Base-by-base conservation (phyloP, 768 basidiomycete genomes). In the Albatrellus ellisii region DNA sequence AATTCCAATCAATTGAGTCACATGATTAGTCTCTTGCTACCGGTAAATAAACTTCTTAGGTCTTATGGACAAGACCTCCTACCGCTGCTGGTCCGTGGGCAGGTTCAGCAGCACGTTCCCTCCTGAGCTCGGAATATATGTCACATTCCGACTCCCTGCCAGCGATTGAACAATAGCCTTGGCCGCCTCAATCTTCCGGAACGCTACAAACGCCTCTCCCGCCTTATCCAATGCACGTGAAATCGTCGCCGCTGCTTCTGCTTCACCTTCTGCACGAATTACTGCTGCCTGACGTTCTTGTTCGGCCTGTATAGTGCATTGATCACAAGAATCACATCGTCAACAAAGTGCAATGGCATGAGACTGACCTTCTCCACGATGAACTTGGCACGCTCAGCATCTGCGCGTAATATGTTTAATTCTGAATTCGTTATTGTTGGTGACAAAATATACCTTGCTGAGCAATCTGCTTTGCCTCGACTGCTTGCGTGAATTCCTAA, bases 241-340 rank as follows among this genome's bases (percentile, higher is more conserved):
- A 55, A 99, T 94, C 41, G 90, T 94, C 46, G 77, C 65, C 2
- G 95, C 95, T 4, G 95, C 95, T 63, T 98, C 92, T 2, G 94
- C 95, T 67, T 99, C 94, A 41, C 95, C 95, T 60, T 99, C 94
- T 1, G 95, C 95, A 35, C 95, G 78, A 43, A 99, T 97, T 45
- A 99, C 92, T 1, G 91, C 85, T 0, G 95, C 95, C 68, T 98
- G 92, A 46, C 92, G 79, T 60, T 99, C 95, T 81, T 99, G 95
- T 59, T 98, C 95, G 22, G 95, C 92, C 90, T 94, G 49, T 22
- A 26, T 18, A 33, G 25, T 45, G 34, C 42, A 39, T 38, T 8
- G 32, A 37, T 40, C 28, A 21, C 36, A 22, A 28, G 20, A 24
- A 29, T 36, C 20, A n/a, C 15, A 34, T 6, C 28, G 35, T 4